A percentile compares a stretch with the other conserved stretches of the same genome.
Evolutionary conservation across 1,284 basidiomycete genomes (phyloP).

Genomic region (Sporisorium iseilematis-ciliati): DNA sequence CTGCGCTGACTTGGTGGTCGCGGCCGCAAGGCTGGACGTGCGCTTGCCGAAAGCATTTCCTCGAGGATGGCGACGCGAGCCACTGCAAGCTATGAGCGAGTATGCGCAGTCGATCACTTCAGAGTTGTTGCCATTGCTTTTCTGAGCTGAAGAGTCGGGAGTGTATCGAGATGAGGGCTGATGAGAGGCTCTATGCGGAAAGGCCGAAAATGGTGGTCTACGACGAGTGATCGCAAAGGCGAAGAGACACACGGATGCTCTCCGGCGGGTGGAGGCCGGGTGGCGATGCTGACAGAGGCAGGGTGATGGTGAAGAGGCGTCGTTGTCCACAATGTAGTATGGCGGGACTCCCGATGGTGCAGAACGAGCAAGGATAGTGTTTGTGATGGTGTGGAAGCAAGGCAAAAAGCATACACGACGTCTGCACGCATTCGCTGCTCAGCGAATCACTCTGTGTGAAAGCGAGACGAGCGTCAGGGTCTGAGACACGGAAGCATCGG

Average conservation of each 20-base stretch:
- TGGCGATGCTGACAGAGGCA: background rate
- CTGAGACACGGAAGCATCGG: background rate
- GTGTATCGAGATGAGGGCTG: background rate
- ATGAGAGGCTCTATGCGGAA: conserved; percentile 2
- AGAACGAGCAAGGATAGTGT: background rate
- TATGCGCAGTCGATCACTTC: background rate
- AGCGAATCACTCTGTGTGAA: background rate
- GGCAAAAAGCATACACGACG: background rate
- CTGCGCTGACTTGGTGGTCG: conserved; percentile 13
- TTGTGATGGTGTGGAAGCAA: conserved; percentile 4
- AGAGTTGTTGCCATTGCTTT: conserved; percentile 1
- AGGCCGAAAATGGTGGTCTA: too few relatives aligned
- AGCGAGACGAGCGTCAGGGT: background rate
- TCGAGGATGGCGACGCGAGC: background rate
- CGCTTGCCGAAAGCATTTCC: conserved; percentile 8
- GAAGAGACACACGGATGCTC: background rate
- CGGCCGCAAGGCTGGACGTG: conserved; percentile 7
- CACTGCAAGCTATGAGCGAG: background rate
- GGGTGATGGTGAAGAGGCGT: conserved; percentile 1
- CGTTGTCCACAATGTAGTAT: background rate
- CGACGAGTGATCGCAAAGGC: too few relatives aligned
- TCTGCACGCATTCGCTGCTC: background rate
- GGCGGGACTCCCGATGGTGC: background rate
- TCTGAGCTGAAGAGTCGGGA: background rate
- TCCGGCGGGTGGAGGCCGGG: too few relatives aligned